Conservation (phyloP, 23 red algal genomes). For the Gracilaria domingensis region DNA sequence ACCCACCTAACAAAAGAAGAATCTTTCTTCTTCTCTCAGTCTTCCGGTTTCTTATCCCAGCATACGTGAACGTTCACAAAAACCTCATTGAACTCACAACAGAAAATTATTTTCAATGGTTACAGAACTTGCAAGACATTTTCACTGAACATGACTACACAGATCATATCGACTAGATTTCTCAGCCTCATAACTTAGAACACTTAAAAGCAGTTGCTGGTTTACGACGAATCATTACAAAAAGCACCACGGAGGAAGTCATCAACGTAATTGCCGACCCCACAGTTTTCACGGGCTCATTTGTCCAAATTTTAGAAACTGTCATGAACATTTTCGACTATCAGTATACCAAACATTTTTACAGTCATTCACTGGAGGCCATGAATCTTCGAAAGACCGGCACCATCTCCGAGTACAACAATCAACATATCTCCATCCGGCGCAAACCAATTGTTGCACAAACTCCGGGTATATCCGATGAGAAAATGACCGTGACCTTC, state of each 20-base stretch:
- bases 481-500: background rate
- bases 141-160: background rate
- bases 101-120: background rate
- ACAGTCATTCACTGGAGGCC: no score
- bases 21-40: no score
- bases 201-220: background rate
- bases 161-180: background rate
- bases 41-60: no score
- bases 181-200: background rate
- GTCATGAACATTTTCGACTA: no score
- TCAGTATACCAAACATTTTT: no score
- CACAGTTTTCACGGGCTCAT: no score
- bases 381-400: background rate
- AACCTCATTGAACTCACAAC: no score
- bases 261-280: no score
- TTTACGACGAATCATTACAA: background rate
- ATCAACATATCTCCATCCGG: background rate
- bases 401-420: background rate
- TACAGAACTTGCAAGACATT: conserved; percentile 1
- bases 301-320: no score
- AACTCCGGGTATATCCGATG: background rate
- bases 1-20: no score
- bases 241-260: background rate
- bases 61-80: no score
- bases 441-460: background rate